Percentiles rank a stretch among this genome's conserved stretches.
Conservation (phyloP, 257 asterid genomes). For the Solanum paucissectum region DNA sequence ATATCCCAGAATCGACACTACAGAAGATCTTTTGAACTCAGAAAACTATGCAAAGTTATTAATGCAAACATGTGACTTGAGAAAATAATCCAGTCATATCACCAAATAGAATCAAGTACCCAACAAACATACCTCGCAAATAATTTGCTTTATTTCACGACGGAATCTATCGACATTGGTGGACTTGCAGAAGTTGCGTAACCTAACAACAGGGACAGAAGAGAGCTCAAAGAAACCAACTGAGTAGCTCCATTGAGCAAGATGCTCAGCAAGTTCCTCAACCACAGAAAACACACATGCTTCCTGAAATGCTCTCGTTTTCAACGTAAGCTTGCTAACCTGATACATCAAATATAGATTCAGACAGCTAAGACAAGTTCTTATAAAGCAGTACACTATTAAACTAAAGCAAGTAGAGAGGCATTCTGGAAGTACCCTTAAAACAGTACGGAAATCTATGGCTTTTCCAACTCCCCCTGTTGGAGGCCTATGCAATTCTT, state of each 20-base stretch:
- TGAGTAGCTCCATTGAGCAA: slow-evolving; percentile 87
- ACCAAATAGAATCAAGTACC: background rate
- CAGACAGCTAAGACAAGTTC: background rate
- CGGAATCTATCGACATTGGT: slow-evolving; percentile 90
- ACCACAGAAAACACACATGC: slow-evolving; percentile 76
- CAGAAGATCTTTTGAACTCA: background rate
- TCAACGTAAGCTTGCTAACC: slow-evolving; percentile 72
- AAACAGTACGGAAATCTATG: slow-evolving; percentile 50
- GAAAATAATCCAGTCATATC: background rate
- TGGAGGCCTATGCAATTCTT: slow-evolving; percentile 81
- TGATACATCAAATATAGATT: slow-evolving; percentile 17
- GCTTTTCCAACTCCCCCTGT: slow-evolving; percentile 94
- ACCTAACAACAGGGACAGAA: slow-evolving; percentile 59
- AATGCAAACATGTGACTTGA: background rate
- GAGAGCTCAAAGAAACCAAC: slow-evolving; percentile 76
- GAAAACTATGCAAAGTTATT: background rate
- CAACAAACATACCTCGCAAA: slow-evolving; percentile 47
- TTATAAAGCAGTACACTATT: background rate
- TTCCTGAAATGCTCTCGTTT: slow-evolving; percentile 89
- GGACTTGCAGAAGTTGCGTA: slow-evolving; percentile 67
- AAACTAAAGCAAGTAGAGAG: background rate
- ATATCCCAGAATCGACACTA: background rate
- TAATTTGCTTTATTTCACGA: slow-evolving; percentile 58
- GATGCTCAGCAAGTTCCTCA: slow-evolving; percentile 86
- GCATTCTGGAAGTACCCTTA: slow-evolving; percentile 43